These are phyloP conservation scores for Colletotrichum tanaceti DNA, from an alignment of 2,329 filamentous ascomycete genomes.

Conservation along the genomic window DNA sequence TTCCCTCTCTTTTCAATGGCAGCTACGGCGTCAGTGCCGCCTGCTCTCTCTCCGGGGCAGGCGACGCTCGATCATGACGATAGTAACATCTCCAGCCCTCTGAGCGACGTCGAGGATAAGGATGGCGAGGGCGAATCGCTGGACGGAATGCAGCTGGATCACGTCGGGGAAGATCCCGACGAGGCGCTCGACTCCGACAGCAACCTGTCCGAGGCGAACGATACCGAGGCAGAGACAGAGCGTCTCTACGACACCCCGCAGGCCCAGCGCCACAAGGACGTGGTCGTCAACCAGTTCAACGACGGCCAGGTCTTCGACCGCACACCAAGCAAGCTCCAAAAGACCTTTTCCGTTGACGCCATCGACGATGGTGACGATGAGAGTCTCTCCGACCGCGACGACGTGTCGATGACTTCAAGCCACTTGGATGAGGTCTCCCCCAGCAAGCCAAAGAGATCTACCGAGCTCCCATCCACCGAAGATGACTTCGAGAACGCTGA, in stretches of 20 bases:
- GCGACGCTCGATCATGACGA: slow-evolving; percentile 66
- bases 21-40: slow-evolving; percentile 62
- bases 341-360: slow-evolving; percentile 54
- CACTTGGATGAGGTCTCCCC: slow-evolving; percentile 53
- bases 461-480: slow-evolving; percentile 45
- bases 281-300: slow-evolving; percentile 68
- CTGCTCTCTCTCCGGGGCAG: slow-evolving; percentile 61
- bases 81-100: slow-evolving; percentile 85
- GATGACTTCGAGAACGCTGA: slow-evolving; percentile 52
- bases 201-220: slow-evolving; percentile 70
- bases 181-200: slow-evolving; percentile 60
- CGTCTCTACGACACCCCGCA: slow-evolving; percentile 89
- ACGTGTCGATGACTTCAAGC: slow-evolving; percentile 53
- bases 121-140: slow-evolving; percentile 76
- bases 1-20: slow-evolving; percentile 56
- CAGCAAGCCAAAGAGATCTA: slow-evolving; percentile 48
- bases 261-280: slow-evolving; percentile 71
- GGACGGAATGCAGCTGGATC: slow-evolving; percentile 65
- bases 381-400: slow-evolving; percentile 56
- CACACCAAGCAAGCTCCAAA: slow-evolving; percentile 82
- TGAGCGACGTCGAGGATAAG: slow-evolving; percentile 91
- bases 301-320: slow-evolving; percentile 68
- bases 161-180: slow-evolving; percentile 41
- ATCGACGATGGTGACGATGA: slow-evolving; percentile 53
- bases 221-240: slow-evolving; percentile 93